Conservation (phyloP, 192 early-diverging fungal species). For the Backusella parvicylindrica region DNA sequence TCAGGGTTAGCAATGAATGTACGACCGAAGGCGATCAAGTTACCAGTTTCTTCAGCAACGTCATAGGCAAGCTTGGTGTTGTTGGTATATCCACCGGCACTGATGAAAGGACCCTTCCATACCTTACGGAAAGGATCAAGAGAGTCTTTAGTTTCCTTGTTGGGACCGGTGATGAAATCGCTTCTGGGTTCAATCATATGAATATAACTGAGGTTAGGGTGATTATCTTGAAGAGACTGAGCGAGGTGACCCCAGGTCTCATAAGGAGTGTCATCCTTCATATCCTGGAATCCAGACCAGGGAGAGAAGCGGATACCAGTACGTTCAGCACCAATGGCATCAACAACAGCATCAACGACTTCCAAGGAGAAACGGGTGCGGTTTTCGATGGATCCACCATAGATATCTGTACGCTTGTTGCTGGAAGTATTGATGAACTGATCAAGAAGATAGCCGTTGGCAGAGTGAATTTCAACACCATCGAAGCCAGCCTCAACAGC, state of each 20-base stretch:
- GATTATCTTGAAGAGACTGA: conserved; percentile 18
- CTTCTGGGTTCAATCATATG: conserved; percentile 30
- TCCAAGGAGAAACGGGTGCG: conserved; percentile 30
- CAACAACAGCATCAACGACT: conserved; percentile 21
- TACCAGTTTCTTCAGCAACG: neutral
- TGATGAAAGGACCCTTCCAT: conserved; percentile 21
- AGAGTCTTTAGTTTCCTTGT: neutral
- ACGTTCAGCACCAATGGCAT: conserved; percentile 26
- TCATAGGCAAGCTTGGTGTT: neutral
- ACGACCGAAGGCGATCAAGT: conserved; percentile 32
- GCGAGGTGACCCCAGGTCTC: conserved; percentile 27
- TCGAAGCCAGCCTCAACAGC: conserved; percentile 81
- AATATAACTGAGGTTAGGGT: conserved; percentile 28
- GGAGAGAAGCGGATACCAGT: conserved; percentile 36
- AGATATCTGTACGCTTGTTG: conserved; percentile 69
- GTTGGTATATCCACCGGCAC: conserved; percentile 15
- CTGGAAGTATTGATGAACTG: conserved; percentile 76
- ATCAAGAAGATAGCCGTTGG: conserved; percentile 88
- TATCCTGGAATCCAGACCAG: conserved; percentile 30
- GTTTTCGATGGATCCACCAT: conserved; percentile 29
- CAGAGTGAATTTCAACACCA: conserved; percentile 86
- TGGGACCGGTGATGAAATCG: conserved; percentile 49
- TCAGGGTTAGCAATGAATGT: conserved; percentile 38
- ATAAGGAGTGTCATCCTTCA: conserved; percentile 28
- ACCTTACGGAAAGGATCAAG: conserved; percentile 19